A percentile compares a stretch with the other conserved stretches of the same genome.
phyloP scores from a whole-genome alignment of 371 early-diverging fungal genomes.

The Saksenaea vasiformis region DNA sequence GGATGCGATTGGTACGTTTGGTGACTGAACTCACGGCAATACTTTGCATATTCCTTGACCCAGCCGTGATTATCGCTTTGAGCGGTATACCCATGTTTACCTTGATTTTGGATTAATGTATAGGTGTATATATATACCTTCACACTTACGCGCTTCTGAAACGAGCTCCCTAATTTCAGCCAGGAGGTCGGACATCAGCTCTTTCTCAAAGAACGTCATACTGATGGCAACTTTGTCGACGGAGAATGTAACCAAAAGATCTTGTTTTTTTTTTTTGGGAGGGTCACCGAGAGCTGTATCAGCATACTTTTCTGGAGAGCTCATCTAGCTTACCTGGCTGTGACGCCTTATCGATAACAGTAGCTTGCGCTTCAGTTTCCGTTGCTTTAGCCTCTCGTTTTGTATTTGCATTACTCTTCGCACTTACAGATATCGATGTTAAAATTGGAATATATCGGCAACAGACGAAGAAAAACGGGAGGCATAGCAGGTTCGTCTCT shows the following conservation, averaged over 20 bases:
- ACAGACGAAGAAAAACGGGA: slow-evolving; percentile 19
- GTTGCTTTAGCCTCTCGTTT: not conserved
- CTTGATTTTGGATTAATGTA: not conserved
- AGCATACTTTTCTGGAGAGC: not conserved
- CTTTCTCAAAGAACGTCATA: slow-evolving; percentile 30
- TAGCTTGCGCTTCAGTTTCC: slow-evolving; percentile 12
- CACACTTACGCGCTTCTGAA: slow-evolving; percentile 18
- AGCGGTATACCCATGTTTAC: slow-evolving; percentile 7
- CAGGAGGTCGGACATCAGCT: slow-evolving; percentile 27
- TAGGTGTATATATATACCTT: not conserved
- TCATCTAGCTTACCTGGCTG: not conserved
- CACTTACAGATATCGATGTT: slow-evolving; percentile 24
- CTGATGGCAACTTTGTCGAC: slow-evolving; percentile 14
- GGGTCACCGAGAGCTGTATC: not conserved
- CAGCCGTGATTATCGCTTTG: slow-evolving; percentile 22
- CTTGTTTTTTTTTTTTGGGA: slow-evolving; percentile 7
- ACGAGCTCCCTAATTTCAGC: slow-evolving; percentile 15
- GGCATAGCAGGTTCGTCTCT: slow-evolving; percentile 29
- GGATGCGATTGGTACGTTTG: not conserved
- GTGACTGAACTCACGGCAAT: slow-evolving; percentile 11
- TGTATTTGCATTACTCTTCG: not conserved
- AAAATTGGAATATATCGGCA: slow-evolving; percentile 31
- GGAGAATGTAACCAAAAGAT: slow-evolving; percentile 29
- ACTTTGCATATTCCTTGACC: slow-evolving; percentile 25
- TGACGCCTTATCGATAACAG: not conserved